Evolutionary conservation across 2,329 filamentous ascomycete species (phyloP).

Genomic region (Aspergillus sp.): DNA sequence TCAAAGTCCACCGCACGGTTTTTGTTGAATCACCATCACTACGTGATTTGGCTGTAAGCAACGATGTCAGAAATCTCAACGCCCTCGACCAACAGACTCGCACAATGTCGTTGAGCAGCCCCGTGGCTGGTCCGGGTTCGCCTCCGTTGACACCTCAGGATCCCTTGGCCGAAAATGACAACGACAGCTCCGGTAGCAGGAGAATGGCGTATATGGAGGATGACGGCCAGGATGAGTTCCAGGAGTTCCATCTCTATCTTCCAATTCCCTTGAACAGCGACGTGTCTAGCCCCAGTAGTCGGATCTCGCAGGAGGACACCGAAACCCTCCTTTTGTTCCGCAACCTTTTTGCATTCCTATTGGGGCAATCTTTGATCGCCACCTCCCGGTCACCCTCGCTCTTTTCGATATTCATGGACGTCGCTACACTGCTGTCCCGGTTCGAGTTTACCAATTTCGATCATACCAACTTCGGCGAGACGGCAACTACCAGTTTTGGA

Average conservation of each 20-base stretch:
- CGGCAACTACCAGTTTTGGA: constrained; percentile 53
- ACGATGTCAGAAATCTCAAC: constrained; percentile 42
- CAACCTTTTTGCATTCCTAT: constrained; percentile 65
- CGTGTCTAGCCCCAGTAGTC: constrained; percentile 36
- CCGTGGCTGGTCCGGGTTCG: constrained; percentile 26
- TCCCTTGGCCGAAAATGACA: constrained; percentile 37
- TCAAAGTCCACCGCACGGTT: constrained; percentile 61
- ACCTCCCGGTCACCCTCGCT: constrained; percentile 57
- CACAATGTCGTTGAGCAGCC: constrained; percentile 34
- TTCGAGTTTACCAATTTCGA: constrained; percentile 65
- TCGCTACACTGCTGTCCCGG: constrained; percentile 58
- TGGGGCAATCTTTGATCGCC: constrained; percentile 63
- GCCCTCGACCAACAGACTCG: constrained; percentile 36
- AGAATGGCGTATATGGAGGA: constrained; percentile 50
- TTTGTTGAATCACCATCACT: constrained; percentile 60
- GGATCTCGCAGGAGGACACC: constrained; percentile 51
- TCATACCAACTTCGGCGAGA: constrained; percentile 64
- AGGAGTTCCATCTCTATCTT: constrained; percentile 58
- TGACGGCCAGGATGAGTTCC: constrained; percentile 46
- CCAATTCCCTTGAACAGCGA: constrained; percentile 60
- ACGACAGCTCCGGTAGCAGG: constrained; percentile 50
- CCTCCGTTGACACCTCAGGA: constrained; percentile 37
- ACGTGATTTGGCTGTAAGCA: constrained; percentile 57
- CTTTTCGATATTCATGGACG: constrained; percentile 63
- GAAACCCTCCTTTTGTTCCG: constrained; percentile 62